Evolutionary conservation across 331 rosid genomes (phyloP).

Genomic region (Spiraea crenata): DNA sequence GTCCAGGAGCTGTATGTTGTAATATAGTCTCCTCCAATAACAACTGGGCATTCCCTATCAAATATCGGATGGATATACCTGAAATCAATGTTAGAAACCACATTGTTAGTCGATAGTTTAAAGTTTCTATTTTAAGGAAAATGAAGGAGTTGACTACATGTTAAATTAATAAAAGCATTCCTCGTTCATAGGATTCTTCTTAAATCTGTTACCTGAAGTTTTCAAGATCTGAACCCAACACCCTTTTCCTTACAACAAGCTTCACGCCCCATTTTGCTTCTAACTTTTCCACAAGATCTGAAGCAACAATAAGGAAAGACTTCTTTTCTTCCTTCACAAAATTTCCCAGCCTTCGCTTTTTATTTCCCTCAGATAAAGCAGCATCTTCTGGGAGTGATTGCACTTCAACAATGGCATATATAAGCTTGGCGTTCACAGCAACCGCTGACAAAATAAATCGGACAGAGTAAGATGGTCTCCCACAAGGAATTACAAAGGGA

Average conservation of each 20-base stretch:
- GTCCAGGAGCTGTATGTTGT: constrained; percentile 99
- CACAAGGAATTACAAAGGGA: too few species aligned
- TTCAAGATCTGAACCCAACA: constrained; percentile 83
- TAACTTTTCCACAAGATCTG: constrained; percentile 79
- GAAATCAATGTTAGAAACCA: constrained; percentile 28
- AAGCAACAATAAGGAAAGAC: constrained; percentile 79
- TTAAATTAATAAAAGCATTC: constrained; percentile 9
- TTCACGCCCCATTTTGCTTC: constrained; percentile 89
- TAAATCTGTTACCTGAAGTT: constrained; percentile 65
- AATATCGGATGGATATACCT: constrained; percentile 85
- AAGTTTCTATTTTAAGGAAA: neutral
- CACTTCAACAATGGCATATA: constrained; percentile 83
- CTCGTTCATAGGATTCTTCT: constrained; percentile 12
- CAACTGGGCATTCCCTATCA: constrained; percentile 72
- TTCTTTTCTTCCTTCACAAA: constrained; percentile 66
- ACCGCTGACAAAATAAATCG: constrained; percentile 65
- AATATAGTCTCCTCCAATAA: constrained; percentile 93
- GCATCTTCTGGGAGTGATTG: constrained; percentile 42
- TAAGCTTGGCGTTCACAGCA: constrained; percentile 90
- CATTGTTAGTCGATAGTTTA: constrained; percentile 17
- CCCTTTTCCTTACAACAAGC: constrained; percentile 58
- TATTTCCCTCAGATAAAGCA: constrained; percentile 51
- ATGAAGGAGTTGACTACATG: neutral
- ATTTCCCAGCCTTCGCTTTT: constrained; percentile 58
- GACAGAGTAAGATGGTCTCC: constrained; percentile 7